Evolutionary conservation across 2,329 filamentous ascomycete species (phyloP).

Genomic region (Epicoccum nigrum): DNA sequence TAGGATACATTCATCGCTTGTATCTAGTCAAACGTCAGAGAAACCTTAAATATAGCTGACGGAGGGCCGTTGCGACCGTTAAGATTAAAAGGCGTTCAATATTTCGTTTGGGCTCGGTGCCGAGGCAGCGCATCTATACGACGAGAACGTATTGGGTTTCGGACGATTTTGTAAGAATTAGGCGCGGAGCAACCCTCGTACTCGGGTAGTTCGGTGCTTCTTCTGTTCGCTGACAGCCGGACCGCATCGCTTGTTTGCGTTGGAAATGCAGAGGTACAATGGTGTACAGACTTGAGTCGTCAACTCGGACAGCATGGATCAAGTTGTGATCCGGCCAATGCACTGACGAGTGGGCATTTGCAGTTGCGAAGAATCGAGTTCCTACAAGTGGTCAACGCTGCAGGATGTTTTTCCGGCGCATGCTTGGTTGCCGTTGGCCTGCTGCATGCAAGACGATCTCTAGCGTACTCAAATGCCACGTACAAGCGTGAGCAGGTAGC

Average conservation of each 20-base stretch:
- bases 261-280: constrained; percentile 16
- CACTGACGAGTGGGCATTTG: constrained; percentile 5
- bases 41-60: constrained; percentile 18
- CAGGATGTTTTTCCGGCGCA: constrained; percentile 11
- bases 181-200: constrained; percentile 8
- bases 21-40: constrained; percentile 27
- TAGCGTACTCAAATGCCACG: constrained; percentile 3
- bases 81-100: constrained; percentile 24
- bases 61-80: constrained; percentile 18
- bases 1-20: constrained; percentile 25
- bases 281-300: constrained; percentile 21
- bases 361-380: constrained; percentile 17
- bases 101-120: constrained; percentile 11
- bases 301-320: constrained; percentile 17
- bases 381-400: constrained; percentile 15
- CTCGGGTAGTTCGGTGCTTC: constrained; percentile 23
- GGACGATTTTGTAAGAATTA: constrained; percentile 2
- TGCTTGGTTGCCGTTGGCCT: constrained; percentile 1
- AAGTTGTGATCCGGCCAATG: constrained; percentile 9
- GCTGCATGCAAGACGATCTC: not conserved
- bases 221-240: constrained; percentile 26
- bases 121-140: constrained; percentile 10
- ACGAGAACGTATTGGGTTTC: constrained; percentile 1
- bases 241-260: constrained; percentile 22
- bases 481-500: too few relatives aligned